These are phyloP conservation scores for Cladosporium halotolerans DNA, from an alignment of 2,329 filamentous ascomycete genomes.

Conservation along the genomic window DNA sequence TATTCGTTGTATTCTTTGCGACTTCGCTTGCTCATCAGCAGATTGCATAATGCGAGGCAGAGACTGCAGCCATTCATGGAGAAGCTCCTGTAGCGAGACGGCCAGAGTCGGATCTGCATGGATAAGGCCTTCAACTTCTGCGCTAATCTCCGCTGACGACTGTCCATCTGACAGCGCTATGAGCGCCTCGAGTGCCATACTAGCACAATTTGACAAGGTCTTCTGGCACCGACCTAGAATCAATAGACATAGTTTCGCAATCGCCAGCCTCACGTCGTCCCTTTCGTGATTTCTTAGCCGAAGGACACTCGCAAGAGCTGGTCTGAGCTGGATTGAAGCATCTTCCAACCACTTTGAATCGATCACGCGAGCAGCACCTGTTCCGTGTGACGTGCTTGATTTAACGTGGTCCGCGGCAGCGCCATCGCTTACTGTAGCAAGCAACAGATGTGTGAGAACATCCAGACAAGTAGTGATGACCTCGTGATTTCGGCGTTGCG, in stretches of 20 bases:
- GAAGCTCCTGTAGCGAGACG: constrained; percentile 60
- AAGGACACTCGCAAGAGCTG: constrained; percentile 71
- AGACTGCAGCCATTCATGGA: constrained; percentile 76
- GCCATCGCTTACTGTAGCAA: constrained; percentile 10
- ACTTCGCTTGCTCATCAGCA: constrained; percentile 72
- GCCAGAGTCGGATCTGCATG: constrained; percentile 56
- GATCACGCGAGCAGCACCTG: not conserved
- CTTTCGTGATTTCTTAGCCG: constrained; percentile 68
- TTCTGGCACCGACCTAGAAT: constrained; percentile 72
- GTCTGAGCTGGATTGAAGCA: constrained; percentile 72
- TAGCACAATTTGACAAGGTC: constrained; percentile 62
- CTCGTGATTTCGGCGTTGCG: constrained; percentile 52
- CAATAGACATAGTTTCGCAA: constrained; percentile 65
- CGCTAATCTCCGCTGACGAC: constrained; percentile 30
- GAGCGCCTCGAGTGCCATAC: constrained; percentile 74
- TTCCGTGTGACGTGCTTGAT: not conserved
- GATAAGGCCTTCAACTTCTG: constrained; percentile 53
- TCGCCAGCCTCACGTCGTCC: constrained; percentile 58
- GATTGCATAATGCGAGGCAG: constrained; percentile 78
- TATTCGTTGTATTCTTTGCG: constrained; percentile 67
- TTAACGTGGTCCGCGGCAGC: constrained; percentile 14
- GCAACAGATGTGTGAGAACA: constrained; percentile 17
- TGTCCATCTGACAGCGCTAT: constrained; percentile 59
- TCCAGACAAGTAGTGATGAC: constrained; percentile 48
- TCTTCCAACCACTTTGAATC: constrained; percentile 4